Percentiles rank a stretch among this genome's conserved stretches.
These are phyloP conservation scores for Ceratobasidium sp. DNA, from an alignment of 1,284 basidiomycete species.

Conservation along the genomic window DNA sequence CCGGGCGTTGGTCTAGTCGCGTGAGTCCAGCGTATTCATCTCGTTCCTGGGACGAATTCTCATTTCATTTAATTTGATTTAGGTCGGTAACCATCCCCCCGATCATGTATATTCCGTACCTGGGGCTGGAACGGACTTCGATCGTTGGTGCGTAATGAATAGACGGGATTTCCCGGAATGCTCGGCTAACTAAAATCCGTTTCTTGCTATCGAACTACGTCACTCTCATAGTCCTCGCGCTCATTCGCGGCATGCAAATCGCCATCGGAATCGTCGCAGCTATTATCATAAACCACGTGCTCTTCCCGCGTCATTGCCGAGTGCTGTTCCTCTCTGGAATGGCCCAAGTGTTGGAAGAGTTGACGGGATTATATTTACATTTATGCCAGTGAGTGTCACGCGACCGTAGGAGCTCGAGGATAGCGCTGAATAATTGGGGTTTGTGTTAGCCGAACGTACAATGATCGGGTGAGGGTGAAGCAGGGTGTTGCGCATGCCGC, in stretches of 20 bases:
- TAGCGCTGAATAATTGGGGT: neutral
- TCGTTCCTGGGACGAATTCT: too few relatives aligned
- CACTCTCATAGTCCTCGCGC: conserved; percentile 62
- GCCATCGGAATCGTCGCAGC: conserved; percentile 64
- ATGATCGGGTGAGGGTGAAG: conserved; percentile 53
- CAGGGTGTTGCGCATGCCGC: conserved; percentile 52
- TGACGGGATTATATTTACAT: conserved; percentile 63
- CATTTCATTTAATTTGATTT: neutral
- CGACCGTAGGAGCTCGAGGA: conserved; percentile 60
- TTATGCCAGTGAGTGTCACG: conserved; percentile 62
- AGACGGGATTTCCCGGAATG: neutral
- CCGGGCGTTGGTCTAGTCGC: conserved; percentile 64
- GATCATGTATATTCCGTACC: conserved; percentile 61
- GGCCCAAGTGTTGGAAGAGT: conserved; percentile 60
- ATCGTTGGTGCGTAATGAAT: conserved; percentile 58
- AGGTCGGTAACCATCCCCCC: conserved; percentile 66
- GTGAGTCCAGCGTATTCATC: conserved; percentile 54
- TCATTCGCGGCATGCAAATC: conserved; percentile 62
- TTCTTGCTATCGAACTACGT: too few relatives aligned
- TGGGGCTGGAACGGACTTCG: conserved; percentile 53
- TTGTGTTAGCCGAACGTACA: conserved; percentile 54
- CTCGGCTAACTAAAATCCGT: too few relatives aligned
- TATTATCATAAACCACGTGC: conserved; percentile 62
- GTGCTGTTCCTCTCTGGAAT: conserved; percentile 64
- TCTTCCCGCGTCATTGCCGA: conserved; percentile 66